Evolutionary conservation across 345 rosid genomes (phyloP).

Genomic region (Eutrema heterophyllum): DNA sequence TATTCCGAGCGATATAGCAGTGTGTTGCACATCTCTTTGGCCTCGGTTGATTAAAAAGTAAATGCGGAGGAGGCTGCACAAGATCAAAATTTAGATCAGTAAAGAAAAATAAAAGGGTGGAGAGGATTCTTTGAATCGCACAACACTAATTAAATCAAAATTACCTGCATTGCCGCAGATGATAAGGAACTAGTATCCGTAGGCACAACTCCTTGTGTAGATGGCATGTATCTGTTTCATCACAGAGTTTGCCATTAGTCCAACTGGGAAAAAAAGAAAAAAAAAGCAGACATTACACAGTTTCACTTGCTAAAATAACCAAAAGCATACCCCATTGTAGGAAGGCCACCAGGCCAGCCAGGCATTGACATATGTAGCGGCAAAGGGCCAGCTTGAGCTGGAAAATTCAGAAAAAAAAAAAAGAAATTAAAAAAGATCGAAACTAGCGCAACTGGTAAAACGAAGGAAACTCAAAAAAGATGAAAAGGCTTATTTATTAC

Average conservation of each 20-base stretch:
- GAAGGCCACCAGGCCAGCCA: conserved; percentile 92
- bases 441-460: neutral
- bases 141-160: neutral
- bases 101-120: neutral
- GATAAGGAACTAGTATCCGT: conserved; percentile 65
- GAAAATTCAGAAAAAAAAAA: neutral
- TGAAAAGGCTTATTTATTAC: conserved; percentile 31
- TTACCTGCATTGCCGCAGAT: conserved; percentile 79
- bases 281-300: neutral
- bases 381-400: conserved; percentile 66
- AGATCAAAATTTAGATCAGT: conserved; percentile 1
- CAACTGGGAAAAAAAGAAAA: neutral
- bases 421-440: neutral
- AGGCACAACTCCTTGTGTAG: conserved; percentile 87
- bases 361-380: conserved; percentile 76
- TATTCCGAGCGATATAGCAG: conserved; percentile 82
- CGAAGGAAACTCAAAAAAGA: neutral
- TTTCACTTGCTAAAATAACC: neutral
- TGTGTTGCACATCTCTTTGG: conserved; percentile 96
- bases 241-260: conserved; percentile 21
- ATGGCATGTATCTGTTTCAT: conserved; percentile 67
- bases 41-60: conserved; percentile 69
- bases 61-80: conserved; percentile 70
- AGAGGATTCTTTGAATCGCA: neutral
- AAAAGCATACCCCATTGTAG: conserved; percentile 81